phyloP scores from a whole-genome alignment of 202 grass and related monocot genomes.

The Carex sylvatica region DNA sequence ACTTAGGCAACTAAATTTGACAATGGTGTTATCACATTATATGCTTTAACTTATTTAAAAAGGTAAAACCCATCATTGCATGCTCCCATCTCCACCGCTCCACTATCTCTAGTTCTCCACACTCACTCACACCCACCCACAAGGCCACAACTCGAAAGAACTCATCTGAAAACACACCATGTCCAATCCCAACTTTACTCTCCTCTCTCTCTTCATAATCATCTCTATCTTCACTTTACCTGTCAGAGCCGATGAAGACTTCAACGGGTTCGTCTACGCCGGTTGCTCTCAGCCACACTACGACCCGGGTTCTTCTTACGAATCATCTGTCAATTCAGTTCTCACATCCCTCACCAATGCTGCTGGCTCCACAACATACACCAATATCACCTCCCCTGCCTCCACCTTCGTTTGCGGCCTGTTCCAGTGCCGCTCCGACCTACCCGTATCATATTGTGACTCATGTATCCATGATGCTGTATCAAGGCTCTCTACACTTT shows the following conservation, averaged over 20 bases:
- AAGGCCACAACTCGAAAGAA: not conserved
- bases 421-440: conserved; percentile 92
- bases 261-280: conserved; percentile 67
- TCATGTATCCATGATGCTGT: conserved; percentile 66
- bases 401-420: conserved; percentile 37
- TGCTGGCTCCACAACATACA: conserved; percentile 57
- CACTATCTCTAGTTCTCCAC: conserved; percentile 21
- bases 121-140: not conserved
- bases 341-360: conserved; percentile 64
- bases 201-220: not conserved
- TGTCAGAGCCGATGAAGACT: conserved; percentile 34
- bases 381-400: conserved; percentile 43
- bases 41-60: conserved; percentile 25
- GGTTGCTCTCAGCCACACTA: conserved; percentile 86
- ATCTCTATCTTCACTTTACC: not conserved
- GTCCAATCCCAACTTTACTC: not conserved
- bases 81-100: conserved; percentile 1
- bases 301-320: conserved; percentile 37
- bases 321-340: conserved; percentile 56
- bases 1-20: not conserved
- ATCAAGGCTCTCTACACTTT: conserved; percentile 54
- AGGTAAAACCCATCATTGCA: conserved; percentile 34
- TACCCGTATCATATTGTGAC: conserved; percentile 42
- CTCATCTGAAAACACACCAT: conserved; percentile 5
- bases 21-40: not conserved